phyloP scores from a whole-genome alignment of 305 asterid genomes.

The Ajuga reptans region DNA sequence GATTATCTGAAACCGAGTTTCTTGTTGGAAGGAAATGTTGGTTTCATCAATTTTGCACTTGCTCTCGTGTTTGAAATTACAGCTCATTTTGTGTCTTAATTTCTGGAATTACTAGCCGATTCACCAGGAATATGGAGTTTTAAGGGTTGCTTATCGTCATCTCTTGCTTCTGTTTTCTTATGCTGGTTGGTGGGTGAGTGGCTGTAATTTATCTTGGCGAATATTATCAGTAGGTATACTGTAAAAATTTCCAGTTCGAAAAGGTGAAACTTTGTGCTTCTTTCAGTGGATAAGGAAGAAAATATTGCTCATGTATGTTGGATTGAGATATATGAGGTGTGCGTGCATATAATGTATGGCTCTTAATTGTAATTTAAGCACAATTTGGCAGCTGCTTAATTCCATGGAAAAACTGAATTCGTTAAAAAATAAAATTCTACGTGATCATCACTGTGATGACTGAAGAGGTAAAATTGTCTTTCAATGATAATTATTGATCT shows the following conservation, averaged over 20 bases:
- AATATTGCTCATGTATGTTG: not conserved
- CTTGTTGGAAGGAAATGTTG: not conserved
- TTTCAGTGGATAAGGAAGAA: not conserved
- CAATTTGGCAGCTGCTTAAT: not conserved
- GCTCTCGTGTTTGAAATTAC: slow-evolving; percentile 13
- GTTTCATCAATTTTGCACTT: not conserved
- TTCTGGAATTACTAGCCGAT: slow-evolving; percentile 12
- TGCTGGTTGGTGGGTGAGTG: slow-evolving; percentile 13
- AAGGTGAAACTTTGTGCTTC: not conserved
- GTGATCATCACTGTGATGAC: slow-evolving; percentile 4
- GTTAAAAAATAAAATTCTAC: not conserved
- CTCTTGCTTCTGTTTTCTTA: not conserved
- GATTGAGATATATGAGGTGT: not conserved
- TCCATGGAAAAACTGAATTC: not conserved
- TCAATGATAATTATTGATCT: not conserved
- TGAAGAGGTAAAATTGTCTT: not conserved
- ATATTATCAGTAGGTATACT: slow-evolving; percentile 2
- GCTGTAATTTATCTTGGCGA: not conserved
- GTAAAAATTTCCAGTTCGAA: not conserved
- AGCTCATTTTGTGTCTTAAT: not conserved
- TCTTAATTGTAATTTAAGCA: slow-evolving; percentile 3
- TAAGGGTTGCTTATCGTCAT: not conserved
- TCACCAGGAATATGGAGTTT: not conserved
- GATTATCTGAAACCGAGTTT: not conserved
- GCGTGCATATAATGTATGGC: slow-evolving; percentile 1